These are phyloP conservation scores for Rhizopus microsporus DNA, from an alignment of 371 early-diverging fungal genomes.

Conservation along the genomic window DNA sequence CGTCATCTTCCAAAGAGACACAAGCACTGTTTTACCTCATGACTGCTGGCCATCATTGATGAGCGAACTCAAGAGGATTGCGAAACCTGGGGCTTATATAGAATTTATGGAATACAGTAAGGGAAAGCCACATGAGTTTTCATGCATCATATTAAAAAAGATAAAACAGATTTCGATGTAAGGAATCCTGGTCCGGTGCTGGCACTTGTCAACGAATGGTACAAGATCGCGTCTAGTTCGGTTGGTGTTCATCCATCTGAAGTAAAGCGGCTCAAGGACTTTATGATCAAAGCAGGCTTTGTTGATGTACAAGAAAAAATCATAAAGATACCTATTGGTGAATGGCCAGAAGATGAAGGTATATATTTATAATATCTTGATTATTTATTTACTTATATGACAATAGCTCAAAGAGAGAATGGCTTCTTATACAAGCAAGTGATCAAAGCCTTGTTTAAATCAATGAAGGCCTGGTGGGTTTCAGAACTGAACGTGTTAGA, in stretches of 20 bases:
- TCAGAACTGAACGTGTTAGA: slow-evolving; percentile 29
- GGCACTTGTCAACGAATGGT: slow-evolving; percentile 46
- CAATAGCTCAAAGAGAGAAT: slow-evolving; percentile 34
- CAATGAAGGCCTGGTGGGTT: slow-evolving; percentile 48
- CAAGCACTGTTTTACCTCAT: slow-evolving; percentile 42
- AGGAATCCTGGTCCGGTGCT: slow-evolving; percentile 41
- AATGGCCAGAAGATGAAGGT: slow-evolving; percentile 47
- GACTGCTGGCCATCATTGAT: slow-evolving; percentile 44
- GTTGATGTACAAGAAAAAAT: slow-evolving; percentile 22
- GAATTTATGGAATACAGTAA: slow-evolving; percentile 51
- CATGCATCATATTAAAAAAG: not conserved
- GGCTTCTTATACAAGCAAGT: slow-evolving; percentile 48
- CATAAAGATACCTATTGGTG: slow-evolving; percentile 45
- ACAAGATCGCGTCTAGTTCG: slow-evolving; percentile 27
- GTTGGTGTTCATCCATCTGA: slow-evolving; percentile 32
- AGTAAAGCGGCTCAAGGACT: slow-evolving; percentile 8
- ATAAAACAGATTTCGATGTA: slow-evolving; percentile 26
- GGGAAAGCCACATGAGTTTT: not conserved
- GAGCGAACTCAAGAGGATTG: slow-evolving; percentile 44
- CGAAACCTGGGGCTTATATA: slow-evolving; percentile 55
- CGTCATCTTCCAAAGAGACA: slow-evolving; percentile 56
- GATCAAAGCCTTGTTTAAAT: slow-evolving; percentile 36
- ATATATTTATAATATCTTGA: not conserved
- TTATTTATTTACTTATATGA: not conserved
- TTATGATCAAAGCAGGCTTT: slow-evolving; percentile 28